Conservation (phyloP, 2,329 filamentous ascomycete species). For the Botrytis byssoidea region DNA sequence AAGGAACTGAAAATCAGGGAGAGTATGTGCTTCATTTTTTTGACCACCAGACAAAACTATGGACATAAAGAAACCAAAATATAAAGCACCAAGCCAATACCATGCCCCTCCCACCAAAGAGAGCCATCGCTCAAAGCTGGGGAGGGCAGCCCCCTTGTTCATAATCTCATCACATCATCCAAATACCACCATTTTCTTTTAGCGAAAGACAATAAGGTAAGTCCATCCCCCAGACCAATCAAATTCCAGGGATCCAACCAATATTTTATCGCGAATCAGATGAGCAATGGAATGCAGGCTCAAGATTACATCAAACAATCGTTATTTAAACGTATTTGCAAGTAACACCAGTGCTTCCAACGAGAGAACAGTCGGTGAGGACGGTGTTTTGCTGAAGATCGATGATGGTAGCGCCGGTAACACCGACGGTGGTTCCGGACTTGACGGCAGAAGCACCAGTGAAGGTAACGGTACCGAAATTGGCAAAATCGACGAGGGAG, state of each 20-base stretch:
- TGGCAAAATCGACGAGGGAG: constrained; percentile 45
- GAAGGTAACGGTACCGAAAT: constrained; percentile 47
- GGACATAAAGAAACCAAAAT: constrained; percentile 14
- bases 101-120: constrained; percentile 11
- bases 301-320: background rate
- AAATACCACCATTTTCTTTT: constrained; percentile 1
- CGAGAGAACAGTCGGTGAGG: background rate
- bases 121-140: constrained; percentile 21
- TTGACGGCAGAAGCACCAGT: constrained; percentile 10
- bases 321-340: constrained; percentile 15
- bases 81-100: constrained; percentile 10
- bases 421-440: background rate
- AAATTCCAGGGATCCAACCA: constrained; percentile 9
- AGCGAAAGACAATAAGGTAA: background rate
- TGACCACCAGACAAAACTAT: constrained; percentile 9
- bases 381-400: background rate
- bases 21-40: background rate
- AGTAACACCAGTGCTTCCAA: background rate
- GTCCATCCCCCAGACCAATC: constrained; percentile 3
- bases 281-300: constrained; percentile 1
- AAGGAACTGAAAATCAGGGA: background rate
- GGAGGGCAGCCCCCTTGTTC: constrained; percentile 9
- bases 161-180: constrained; percentile 11
- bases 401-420: constrained; percentile 16
- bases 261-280: background rate